Percentiles rank a stretch among this genome's conserved stretches.
Evolutionary conservation across 805 yeast species (phyloP).

Genomic region (Yueomyces sinensis): DNA sequence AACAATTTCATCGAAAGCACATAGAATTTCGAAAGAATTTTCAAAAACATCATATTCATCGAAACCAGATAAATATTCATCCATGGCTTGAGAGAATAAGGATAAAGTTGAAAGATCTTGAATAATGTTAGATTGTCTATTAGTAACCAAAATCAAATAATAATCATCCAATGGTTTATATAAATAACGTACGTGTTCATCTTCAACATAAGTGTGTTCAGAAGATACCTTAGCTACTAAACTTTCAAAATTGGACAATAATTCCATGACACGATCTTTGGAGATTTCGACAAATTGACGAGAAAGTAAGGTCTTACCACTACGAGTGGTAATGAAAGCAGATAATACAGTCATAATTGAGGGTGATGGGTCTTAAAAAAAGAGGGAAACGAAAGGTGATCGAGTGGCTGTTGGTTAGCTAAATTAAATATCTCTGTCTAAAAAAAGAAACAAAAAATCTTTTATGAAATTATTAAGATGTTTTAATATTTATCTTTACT

Average conservation of each 20-base stretch:
- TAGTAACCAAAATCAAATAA: conserved; percentile 82
- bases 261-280: conserved; percentile 73
- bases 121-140: conserved; percentile 78
- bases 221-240: conserved; percentile 52
- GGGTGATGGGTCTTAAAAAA: too few relatives aligned
- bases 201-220: conserved; percentile 91
- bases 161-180: conserved; percentile 93
- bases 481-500: too few relatives aligned
- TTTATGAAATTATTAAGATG: neutral
- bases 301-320: conserved; percentile 84
- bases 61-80: conserved; percentile 52
- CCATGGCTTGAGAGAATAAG: conserved; percentile 69
- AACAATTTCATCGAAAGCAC: conserved; percentile 90
- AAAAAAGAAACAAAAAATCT: neutral
- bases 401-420: too few relatives aligned
- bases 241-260: conserved; percentile 75
- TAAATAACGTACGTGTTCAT: conserved; percentile 80
- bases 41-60: conserved; percentile 77
- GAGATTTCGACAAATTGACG: conserved; percentile 83
- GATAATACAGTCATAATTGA: conserved; percentile 84
- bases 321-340: conserved; percentile 86
- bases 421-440: neutral
- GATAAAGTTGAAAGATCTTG: conserved; percentile 91
- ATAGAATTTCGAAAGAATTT: conserved; percentile 75
- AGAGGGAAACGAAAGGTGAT: too few relatives aligned